Evolutionary conservation across 1,139 yeast species (phyloP).

Genomic region (Yamadazyma pseudoaaseri): DNA sequence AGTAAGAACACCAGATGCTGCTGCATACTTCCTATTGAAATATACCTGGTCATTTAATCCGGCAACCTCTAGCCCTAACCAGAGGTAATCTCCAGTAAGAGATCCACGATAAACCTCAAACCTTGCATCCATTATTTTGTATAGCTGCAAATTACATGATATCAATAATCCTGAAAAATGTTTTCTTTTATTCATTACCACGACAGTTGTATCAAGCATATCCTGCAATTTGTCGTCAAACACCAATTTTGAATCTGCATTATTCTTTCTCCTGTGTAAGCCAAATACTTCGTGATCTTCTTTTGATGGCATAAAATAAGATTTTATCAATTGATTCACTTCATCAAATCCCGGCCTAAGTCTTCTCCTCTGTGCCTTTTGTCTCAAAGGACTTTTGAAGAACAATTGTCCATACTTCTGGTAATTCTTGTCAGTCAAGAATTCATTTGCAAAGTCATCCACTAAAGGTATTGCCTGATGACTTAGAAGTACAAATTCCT

Average conservation of each 20-base stretch:
- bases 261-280: constrained; percentile 10
- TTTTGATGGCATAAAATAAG: constrained; percentile 22
- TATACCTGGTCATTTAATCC: constrained; percentile 22
- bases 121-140: constrained; percentile 22
- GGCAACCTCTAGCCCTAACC: constrained; percentile 36
- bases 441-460: constrained; percentile 15
- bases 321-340: constrained; percentile 24
- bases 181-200: constrained; percentile 28
- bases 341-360: constrained; percentile 33
- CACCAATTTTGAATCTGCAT: constrained; percentile 18
- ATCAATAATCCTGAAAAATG: constrained; percentile 29
- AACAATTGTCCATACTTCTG: constrained; percentile 24
- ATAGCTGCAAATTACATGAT: constrained; percentile 26
- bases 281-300: constrained; percentile 22
- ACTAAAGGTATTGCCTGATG: constrained; percentile 28
- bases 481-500: constrained; percentile 26
- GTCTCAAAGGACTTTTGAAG: constrained; percentile 27
- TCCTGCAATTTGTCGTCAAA: constrained; percentile 23
- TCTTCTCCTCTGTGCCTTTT: constrained; percentile 17
- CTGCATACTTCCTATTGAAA: constrained; percentile 28
- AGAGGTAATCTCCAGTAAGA: constrained; percentile 26
- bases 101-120: constrained; percentile 16
- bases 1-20: constrained; percentile 32
- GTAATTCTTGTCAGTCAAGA: constrained; percentile 21
- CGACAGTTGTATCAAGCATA: constrained; percentile 28